Base-by-base conservation (phyloP, 352 stramenopile genomes). In the Blastocystis hominis region DNA sequence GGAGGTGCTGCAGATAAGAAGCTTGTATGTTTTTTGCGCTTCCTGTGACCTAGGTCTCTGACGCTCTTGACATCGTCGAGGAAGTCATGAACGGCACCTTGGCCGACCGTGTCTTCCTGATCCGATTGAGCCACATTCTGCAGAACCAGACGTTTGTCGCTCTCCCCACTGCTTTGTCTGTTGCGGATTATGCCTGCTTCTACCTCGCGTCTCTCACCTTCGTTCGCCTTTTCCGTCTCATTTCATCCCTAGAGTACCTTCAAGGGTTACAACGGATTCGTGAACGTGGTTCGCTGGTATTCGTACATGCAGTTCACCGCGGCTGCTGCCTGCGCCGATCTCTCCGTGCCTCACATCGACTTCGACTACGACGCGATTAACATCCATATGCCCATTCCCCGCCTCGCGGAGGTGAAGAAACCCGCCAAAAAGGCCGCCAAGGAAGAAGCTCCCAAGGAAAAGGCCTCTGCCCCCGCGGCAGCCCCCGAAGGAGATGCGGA, bases 211-310 rank as follows among this genome's bases (percentile, higher is more conserved):
- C 72, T 9, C 47, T 66, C 13, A 59, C 53, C 34, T 53, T 84
- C n/a, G 72, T 84, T 50, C 20, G 6, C 6, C 20, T 3, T 15
- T 1, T 1, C 10, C 6, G 5, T 20, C 64, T 24, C 1, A 9
- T 9, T 68, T 76, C 10, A 84, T 64, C 1, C 15, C 2, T 47
- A 84, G 72, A 47, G 34, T 3, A 55, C 72, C 1, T 84, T 84
- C 55, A 47, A 59, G 53, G 46, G 46, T 34, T 84, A 84, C 38
- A 84, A 84, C 36, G 72, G 72, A 30, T 84, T 66, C 56, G 72
- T 84, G 50, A 84, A 84, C 44, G 47, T 84, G 3, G 72, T 84
- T 34, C 72, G 72, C 36, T 84, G 72, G 72, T 84, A 66, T 30
- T 84, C 72, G 20, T 84, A 68, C 72, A 84, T 84, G 72, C 72